These are phyloP conservation scores for Suillus subaureus DNA, from an alignment of 768 basidiomycete species.

Conservation along the genomic window DNA sequence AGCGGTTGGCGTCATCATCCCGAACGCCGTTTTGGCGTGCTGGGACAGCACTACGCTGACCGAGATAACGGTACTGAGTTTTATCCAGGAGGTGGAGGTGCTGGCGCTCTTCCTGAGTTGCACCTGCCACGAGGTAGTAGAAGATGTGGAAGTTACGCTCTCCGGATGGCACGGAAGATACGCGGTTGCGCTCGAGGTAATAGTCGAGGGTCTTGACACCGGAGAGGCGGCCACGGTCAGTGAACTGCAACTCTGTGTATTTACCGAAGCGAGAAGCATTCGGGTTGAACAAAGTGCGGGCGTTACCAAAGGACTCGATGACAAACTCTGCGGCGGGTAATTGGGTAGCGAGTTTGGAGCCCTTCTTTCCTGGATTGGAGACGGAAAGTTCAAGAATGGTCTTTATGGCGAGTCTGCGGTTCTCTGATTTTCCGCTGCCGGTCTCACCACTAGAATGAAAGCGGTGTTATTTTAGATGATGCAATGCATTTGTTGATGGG, in stretches of 20 bases:
- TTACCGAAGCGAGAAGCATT: slow-evolving; percentile 98
- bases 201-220: slow-evolving; percentile 97
- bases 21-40: slow-evolving; percentile 49
- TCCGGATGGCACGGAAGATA: slow-evolving; percentile 84
- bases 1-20: slow-evolving; percentile 84
- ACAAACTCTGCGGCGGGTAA: slow-evolving; percentile 95
- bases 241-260: slow-evolving; percentile 98
- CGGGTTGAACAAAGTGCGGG: slow-evolving; percentile 88
- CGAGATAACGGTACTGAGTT: slow-evolving; percentile 84
- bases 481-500: neutral
- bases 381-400: slow-evolving; percentile 89
- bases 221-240: slow-evolving; percentile 82
- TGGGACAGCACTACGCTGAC: slow-evolving; percentile 56
- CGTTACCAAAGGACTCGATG: slow-evolving; percentile 92
- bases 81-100: slow-evolving; percentile 86
- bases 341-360: slow-evolving; percentile 82
- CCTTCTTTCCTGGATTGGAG: slow-evolving; percentile 89
- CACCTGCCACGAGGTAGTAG: slow-evolving; percentile 94
- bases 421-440: slow-evolving; percentile 92
- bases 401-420: slow-evolving; percentile 87
- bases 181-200: slow-evolving; percentile 89
- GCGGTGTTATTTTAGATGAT: slow-evolving; percentile 5
- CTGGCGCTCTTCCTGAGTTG: slow-evolving; percentile 82
- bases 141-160: slow-evolving; percentile 98
- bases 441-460: slow-evolving; percentile 74